A percentile compares a stretch with the other conserved stretches of the same genome.
These are phyloP conservation scores for Macroventuria anomochaeta DNA, from an alignment of 2,329 filamentous ascomycete species.

Conservation along the genomic window DNA sequence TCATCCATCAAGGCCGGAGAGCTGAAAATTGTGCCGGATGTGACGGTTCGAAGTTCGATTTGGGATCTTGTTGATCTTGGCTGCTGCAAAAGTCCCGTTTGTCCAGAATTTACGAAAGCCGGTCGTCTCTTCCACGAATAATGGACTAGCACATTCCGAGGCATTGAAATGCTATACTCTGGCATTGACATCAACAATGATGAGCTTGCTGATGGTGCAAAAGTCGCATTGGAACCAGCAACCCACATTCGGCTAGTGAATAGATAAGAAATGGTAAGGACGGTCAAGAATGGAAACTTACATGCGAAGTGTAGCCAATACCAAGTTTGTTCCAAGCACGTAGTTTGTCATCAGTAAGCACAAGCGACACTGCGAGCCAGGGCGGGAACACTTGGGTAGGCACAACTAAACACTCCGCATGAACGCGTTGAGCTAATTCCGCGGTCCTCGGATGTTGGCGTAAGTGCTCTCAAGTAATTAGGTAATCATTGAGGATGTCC, in stretches of 20 bases:
- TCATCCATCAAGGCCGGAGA: neutral
- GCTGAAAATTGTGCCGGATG: neutral
- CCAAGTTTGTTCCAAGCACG: constrained; percentile 1
- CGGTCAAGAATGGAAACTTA: constrained; percentile 1
- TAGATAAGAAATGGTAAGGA: constrained; percentile 1
- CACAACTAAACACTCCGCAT: neutral
- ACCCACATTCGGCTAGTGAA: neutral
- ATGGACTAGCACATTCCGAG: neutral
- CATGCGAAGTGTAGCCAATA: constrained; percentile 6
- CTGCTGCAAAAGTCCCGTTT: neutral
- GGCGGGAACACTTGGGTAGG: neutral
- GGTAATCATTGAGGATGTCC: neutral
- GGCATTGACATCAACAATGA: neutral
- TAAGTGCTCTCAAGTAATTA: neutral
- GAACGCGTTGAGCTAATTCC: too few relatives aligned
- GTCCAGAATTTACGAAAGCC: neutral
- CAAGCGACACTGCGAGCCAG: constrained; percentile 8
- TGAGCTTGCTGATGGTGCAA: neutral
- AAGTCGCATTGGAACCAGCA: neutral
- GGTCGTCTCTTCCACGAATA: neutral
- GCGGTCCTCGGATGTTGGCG: neutral
- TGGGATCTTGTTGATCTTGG: neutral
- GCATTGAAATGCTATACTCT: neutral
- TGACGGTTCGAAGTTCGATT: neutral
- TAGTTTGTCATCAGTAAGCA: constrained; percentile 8